Conservation (phyloP, 176 grass and related monocot genomes). For the Phoenix roebelenii region DNA sequence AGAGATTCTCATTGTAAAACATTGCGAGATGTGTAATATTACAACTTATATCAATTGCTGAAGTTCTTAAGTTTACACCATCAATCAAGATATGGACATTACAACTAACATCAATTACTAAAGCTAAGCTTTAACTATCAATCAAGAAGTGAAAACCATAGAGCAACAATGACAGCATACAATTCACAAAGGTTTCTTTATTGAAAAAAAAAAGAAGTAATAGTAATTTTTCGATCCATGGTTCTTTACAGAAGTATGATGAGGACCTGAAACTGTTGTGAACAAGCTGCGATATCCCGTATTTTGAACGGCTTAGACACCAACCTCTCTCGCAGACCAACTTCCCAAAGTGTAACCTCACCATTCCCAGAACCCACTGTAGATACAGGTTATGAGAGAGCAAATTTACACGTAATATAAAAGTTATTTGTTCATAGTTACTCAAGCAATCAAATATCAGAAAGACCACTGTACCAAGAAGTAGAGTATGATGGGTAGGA, state of each 20-base stretch:
- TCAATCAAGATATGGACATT: no score
- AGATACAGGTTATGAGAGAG: background rate
- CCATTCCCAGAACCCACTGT: constrained; percentile 78
- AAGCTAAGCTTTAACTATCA: background rate
- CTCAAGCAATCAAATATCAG: background rate
- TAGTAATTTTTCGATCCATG: no score
- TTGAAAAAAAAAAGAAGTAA: no score
- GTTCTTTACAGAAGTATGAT: background rate
- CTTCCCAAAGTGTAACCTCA: constrained; percentile 86
- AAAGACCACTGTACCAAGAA: constrained; percentile 53
- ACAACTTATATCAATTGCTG: no score
- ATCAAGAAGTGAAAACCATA: background rate
- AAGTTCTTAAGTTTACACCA: no score
- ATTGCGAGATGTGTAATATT: no score
- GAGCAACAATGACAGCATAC: no score
- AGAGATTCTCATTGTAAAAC: no score
- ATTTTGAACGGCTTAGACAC: constrained; percentile 81
- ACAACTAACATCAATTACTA: no score
- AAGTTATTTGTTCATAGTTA: no score
- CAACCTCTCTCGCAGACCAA: constrained; percentile 65
- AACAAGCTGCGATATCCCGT: constrained; percentile 46
- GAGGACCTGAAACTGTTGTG: constrained; percentile 54
- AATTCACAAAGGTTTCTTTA: no score
- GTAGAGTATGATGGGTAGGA: constrained; percentile 67
- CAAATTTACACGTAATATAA: background rate